Evolutionary conservation across 2,329 filamentous ascomycete genomes (phyloP), one percentile per base, ranked within the genome.

Genomic region (Beauveria varroae): DNA sequence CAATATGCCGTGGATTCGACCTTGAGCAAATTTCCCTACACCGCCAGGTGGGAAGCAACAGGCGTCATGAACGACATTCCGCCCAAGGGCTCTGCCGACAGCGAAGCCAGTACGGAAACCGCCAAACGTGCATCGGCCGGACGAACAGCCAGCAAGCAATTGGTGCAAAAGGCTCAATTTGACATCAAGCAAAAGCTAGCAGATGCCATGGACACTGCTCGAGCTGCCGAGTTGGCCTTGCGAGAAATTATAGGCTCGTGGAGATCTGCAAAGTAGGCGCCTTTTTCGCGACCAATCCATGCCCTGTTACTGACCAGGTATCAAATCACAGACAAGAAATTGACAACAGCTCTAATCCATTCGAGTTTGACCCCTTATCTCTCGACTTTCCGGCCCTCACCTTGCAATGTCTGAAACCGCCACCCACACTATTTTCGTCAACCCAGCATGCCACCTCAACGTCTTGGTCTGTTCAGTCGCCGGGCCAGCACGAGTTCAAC

Each of bases 351-450:
- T 81, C 82, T 9, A 77, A 79, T 66, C 84, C 85, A 3, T 87
- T 88, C 67, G 89, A 93, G 65, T 96, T 96, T 75, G 90, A 97
- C 66, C 89, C 93, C 40, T 84, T 93, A 63, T 81, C 89, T 5
- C 85, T 96, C 71, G 91, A 91, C 63, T 97, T 96, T 68, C 91
- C 93, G 7, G 87, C 89, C 7, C 81, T 98, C 46, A 91, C 88
- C 41, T 83, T 97, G 12, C 90, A 89, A 65, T 88, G 93, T 66
- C 84, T 98, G 1, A 85, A 89, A 41, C 81, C 90, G 10, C 91
- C 93, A 3, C 87, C 90, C 4, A 95, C 91, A 0, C 79, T 97
- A 7, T 93, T 93, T 75, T 89, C 90, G 10, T 84, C 87, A 0
- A 90, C 88, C 7, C 91, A 92, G 34, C 88, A 96, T 68, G 80